Conservation (phyloP, 169 alveolate species). For the Ophryocystis elektroscirrha region DNA sequence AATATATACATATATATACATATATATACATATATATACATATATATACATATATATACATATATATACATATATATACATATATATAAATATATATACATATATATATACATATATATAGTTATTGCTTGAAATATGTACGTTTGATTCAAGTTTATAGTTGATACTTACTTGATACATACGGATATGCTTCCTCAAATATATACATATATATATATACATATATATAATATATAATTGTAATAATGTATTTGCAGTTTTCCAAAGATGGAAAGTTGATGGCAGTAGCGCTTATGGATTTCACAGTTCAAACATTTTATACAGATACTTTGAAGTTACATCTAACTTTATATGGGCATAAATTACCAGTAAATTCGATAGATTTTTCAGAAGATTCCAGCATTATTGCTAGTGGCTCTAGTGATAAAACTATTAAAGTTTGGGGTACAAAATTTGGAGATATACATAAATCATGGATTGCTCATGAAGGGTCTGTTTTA, state of each 20-base stretch:
- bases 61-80: too few species aligned
- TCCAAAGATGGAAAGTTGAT: too few species aligned
- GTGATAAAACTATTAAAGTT: constrained; percentile 49
- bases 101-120: too few species aligned
- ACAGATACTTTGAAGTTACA: constrained; percentile 43
- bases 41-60: too few species aligned
- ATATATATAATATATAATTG: not conserved
- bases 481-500: constrained; percentile 9
- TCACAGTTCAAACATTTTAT: constrained; percentile 38
- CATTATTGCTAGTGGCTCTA: constrained; percentile 48
- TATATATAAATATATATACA: too few species aligned
- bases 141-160: too few species aligned
- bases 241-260: not conserved
- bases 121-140: too few species aligned
- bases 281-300: constrained; percentile 43
- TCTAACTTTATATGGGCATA: constrained; percentile 57
- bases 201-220: not conserved
- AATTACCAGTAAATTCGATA: constrained; percentile 47
- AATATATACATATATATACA: too few species aligned
- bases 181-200: not conserved
- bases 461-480: constrained; percentile 6
- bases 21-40: too few species aligned
- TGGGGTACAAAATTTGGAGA: constrained; percentile 64
- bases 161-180: too few species aligned
- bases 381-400: constrained; percentile 43